These are phyloP conservation scores for Colletotrichum sp. DNA, from an alignment of 2,329 filamentous ascomycete genomes.

Conservation along the genomic window DNA sequence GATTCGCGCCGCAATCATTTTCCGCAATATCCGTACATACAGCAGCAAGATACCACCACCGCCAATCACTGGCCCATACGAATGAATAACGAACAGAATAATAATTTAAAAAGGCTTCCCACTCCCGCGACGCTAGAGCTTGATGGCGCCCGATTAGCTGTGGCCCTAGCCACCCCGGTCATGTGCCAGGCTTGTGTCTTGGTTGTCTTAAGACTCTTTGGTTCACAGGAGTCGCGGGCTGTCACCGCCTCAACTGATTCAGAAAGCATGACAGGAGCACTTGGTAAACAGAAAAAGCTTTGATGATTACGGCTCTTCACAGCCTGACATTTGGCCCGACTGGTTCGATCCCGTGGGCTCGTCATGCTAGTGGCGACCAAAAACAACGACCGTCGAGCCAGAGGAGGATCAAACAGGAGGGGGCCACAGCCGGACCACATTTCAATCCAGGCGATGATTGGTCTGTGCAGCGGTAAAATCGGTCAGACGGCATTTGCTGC, in stretches of 20 bases:
- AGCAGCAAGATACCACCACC: background rate
- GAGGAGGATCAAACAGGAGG: slow-evolving; percentile 20
- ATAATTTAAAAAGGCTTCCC: background rate
- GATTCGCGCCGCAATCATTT: background rate
- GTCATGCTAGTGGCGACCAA: slow-evolving; percentile 2
- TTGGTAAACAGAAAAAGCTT: background rate
- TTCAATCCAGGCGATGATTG: background rate
- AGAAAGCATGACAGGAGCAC: background rate
- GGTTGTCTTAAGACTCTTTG: background rate
- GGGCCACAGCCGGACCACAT: slow-evolving; percentile 15
- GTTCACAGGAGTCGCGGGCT: background rate
- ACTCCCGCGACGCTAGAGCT: background rate
- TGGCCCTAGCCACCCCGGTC: slow-evolving; percentile 12
- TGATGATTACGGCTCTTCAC: background rate
- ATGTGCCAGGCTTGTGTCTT: background rate
- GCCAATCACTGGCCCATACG: background rate
- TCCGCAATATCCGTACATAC: background rate
- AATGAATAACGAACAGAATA: background rate
- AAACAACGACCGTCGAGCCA: slow-evolving; percentile 7
- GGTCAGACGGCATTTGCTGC: background rate
- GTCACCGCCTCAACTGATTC: background rate
- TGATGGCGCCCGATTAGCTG: slow-evolving; percentile 2
- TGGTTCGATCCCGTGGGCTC: background rate
- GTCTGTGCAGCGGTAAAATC: background rate
- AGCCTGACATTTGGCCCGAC: background rate